phyloP scores from a whole-genome alignment of 176 grass and related monocot species.

The Oryza punctata region DNA sequence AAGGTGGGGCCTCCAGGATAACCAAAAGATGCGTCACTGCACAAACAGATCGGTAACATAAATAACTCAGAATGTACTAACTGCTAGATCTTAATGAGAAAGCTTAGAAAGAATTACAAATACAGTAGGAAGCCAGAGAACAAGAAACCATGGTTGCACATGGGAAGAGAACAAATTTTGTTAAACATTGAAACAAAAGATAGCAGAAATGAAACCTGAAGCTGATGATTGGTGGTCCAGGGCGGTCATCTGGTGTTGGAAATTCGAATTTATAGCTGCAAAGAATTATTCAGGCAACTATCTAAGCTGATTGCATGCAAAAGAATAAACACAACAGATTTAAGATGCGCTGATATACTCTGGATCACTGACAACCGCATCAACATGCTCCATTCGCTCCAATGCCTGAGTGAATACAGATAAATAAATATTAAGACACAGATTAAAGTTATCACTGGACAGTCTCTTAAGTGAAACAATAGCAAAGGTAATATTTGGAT shows the following conservation, averaged over 20 bases:
- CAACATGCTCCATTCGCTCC: constrained; percentile 89
- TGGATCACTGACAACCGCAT: constrained; percentile 93
- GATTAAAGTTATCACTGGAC: neutral
- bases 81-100: constrained; percentile 6
- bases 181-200: constrained; percentile 10
- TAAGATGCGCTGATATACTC: constrained; percentile 58
- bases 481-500: neutral
- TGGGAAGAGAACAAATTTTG: constrained; percentile 7
- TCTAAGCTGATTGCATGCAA: constrained; percentile 35
- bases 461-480: neutral
- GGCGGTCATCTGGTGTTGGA: constrained; percentile 89
- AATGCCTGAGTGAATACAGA: constrained; percentile 63
- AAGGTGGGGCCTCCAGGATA: constrained; percentile 89
- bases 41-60: constrained; percentile 20
- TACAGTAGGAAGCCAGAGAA: neutral
- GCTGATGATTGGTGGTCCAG: constrained; percentile 95
- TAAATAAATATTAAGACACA: constrained; percentile 27
- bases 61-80: constrained; percentile 7
- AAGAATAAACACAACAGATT: constrained; percentile 34
- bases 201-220: constrained; percentile 73
- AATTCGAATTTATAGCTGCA: constrained; percentile 99
- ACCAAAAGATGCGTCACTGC: constrained; percentile 95
- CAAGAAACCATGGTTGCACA: constrained; percentile 8
- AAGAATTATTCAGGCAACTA: constrained; percentile 24
- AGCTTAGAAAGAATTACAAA: neutral